Base-by-base conservation (phyloP, 2,329 filamentous ascomycete genomes). In the Chaetomium olivaceum region DNA sequence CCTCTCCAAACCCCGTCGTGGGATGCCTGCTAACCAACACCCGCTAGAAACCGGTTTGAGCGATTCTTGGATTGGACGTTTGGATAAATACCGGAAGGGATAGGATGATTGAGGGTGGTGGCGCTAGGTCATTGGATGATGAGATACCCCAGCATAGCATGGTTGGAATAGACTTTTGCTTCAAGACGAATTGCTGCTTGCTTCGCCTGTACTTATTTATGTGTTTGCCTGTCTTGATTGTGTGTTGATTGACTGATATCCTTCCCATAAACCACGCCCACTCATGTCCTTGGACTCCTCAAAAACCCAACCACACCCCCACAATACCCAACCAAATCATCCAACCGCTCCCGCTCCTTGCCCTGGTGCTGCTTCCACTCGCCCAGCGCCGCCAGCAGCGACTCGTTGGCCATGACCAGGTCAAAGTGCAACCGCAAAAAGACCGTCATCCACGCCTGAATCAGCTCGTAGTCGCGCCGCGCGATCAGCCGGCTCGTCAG, bases 391-490 rank as follows among this genome's bases (percentile, higher is more conserved):
- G 77, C 80, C 55, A 87, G 81, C 16, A 94, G 76, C 33, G 76
- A 73, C 69, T 80, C 78, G 76, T 73, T 85, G 74, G 79, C 82
- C 79, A 80, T 80, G 51, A 85, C 77, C 46, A 83, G 69, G 69
- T 87, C 85, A 68, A 85, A 85, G 77, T 98, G 94, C 50, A 97
- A 80, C 57, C 89, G 86, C 66, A 99, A 76, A 74, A 98, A 96
- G 1, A 98, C 94, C 1, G 90, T 89, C 93, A 99, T 98, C 94
- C 95, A 99, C 0, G 93, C 92, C 77, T 98, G 93, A 19, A 92
- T 91, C 48, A 99, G 83, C 78, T 99, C 95, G 77, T 96, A 99
- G 77, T 98, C 95, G 57, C 86, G 86, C 69, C 89, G 87, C 59
- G 86, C 81, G 52, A 81, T 79, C 61, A 98, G 80, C 14, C 90